Conservation (phyloP, 179 eudicot species). For the Drosera spatulata region DNA sequence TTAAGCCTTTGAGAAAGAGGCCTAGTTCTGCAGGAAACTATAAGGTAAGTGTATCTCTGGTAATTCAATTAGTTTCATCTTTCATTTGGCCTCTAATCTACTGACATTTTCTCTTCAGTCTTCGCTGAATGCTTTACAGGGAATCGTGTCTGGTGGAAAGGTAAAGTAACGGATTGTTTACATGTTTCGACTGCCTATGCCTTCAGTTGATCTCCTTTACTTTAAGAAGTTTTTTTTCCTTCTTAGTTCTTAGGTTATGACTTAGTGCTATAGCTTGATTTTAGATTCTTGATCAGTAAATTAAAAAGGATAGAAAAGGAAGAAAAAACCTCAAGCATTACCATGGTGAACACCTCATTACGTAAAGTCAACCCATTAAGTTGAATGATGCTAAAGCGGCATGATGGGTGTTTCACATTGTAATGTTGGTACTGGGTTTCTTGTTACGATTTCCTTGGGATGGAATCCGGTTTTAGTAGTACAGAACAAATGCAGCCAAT, state of each 20-base stretch:
- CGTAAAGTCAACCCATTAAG: too few relatives aligned
- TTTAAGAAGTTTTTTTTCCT: too few relatives aligned
- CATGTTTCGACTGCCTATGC: neutral
- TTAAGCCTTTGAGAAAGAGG: neutral
- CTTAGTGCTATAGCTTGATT: too few relatives aligned
- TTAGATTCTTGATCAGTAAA: too few relatives aligned
- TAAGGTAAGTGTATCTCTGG: neutral
- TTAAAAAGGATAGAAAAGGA: too few relatives aligned
- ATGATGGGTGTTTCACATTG: neutral
- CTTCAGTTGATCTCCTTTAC: neutral
- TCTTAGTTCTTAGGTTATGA: too few relatives aligned
- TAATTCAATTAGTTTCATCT: neutral
- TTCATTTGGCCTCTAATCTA: conserved; percentile 2
- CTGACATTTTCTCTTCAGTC: conserved; percentile 14
- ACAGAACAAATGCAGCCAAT: neutral
- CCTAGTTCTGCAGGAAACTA: neutral
- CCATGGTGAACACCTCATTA: too few relatives aligned
- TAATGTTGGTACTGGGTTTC: too few relatives aligned
- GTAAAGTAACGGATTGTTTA: conserved; percentile 8
- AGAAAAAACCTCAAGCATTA: too few relatives aligned
- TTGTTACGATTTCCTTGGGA: too few relatives aligned
- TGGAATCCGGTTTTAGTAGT: neutral
- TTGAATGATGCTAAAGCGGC: neutral
- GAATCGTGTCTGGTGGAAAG: conserved; percentile 29
- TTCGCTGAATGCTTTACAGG: conserved; percentile 10